Conservation (phyloP, 2,329 filamentous ascomycete species). For the Fusarium brevicatenulatum region DNA sequence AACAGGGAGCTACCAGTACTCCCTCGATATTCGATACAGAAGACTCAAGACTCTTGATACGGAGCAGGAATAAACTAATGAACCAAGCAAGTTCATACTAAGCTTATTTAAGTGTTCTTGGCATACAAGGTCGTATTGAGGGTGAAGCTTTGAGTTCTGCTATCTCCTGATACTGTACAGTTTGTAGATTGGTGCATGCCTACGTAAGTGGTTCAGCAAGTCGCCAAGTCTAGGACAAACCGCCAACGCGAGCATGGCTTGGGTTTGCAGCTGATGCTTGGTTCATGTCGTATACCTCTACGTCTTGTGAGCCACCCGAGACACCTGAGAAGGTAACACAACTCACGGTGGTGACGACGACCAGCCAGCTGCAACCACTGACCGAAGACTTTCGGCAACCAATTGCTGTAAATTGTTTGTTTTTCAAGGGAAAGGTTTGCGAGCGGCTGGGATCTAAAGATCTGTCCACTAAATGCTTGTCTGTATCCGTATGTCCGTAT, state of each 20-base stretch:
- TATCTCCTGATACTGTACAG: neutral
- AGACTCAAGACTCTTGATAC: neutral
- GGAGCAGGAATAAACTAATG: neutral
- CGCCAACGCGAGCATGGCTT: neutral
- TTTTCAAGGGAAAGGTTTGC: neutral
- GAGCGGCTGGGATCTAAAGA: constrained; percentile 22
- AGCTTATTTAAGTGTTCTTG: neutral
- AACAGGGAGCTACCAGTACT: neutral
- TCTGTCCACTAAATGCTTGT: neutral
- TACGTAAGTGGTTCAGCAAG: neutral
- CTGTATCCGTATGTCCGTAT: neutral
- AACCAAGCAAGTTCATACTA: neutral
- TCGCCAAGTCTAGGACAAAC: neutral
- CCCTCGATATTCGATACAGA: neutral
- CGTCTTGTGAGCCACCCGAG: neutral
- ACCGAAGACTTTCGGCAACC: neutral
- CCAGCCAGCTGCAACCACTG: constrained; percentile 8
- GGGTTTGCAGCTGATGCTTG: neutral
- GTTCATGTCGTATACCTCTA: neutral
- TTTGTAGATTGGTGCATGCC: neutral
- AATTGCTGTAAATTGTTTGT: neutral
- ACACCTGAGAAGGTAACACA: neutral
- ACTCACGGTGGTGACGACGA: constrained; percentile 18
- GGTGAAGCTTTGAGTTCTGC: neutral
- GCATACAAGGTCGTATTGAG: neutral